phyloP scores from a whole-genome alignment of 169 alveolate species.

The Plasmodium knowlesi region DNA sequence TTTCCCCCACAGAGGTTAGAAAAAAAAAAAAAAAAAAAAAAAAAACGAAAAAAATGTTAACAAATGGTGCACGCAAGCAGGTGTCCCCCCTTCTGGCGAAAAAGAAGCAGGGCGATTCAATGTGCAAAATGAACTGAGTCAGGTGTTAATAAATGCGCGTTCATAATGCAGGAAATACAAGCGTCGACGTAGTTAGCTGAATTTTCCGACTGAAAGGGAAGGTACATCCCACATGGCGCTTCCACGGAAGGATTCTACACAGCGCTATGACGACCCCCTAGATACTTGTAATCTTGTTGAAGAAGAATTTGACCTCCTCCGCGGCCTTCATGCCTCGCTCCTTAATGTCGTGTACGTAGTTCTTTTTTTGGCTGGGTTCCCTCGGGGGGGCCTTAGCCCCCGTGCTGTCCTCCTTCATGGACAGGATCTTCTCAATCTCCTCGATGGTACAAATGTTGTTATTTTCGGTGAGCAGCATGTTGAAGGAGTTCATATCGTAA shows the following conservation, averaged over 20 bases:
- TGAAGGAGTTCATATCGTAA: conserved; percentile 37
- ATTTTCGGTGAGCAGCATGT: conserved; percentile 49
- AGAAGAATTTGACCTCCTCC: conserved; percentile 45
- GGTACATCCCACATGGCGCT: background rate
- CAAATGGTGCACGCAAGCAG: background rate
- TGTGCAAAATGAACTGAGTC: background rate
- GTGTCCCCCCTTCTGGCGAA: background rate
- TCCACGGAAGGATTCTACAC: background rate
- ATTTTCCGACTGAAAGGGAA: background rate
- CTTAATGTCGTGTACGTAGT: conserved; percentile 34
- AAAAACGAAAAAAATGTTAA: background rate
- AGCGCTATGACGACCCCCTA: background rate
- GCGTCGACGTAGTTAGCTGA: background rate
- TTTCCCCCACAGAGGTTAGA: background rate
- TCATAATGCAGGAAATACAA: background rate
- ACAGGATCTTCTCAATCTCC: conserved; percentile 56
- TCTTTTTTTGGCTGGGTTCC: background rate
- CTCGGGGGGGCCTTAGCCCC: background rate
- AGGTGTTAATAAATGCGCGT: background rate
- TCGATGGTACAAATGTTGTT: conserved; percentile 57
- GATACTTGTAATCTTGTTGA: conserved; percentile 25
- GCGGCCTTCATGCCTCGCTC: conserved; percentile 54
- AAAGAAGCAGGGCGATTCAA: background rate
- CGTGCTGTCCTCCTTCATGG: conserved; percentile 12
- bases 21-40: too few relatives aligned